Evolutionary conservation across 2,329 filamentous ascomycete genomes (phyloP).

Genomic region (Aureobasidium subglaciale): DNA sequence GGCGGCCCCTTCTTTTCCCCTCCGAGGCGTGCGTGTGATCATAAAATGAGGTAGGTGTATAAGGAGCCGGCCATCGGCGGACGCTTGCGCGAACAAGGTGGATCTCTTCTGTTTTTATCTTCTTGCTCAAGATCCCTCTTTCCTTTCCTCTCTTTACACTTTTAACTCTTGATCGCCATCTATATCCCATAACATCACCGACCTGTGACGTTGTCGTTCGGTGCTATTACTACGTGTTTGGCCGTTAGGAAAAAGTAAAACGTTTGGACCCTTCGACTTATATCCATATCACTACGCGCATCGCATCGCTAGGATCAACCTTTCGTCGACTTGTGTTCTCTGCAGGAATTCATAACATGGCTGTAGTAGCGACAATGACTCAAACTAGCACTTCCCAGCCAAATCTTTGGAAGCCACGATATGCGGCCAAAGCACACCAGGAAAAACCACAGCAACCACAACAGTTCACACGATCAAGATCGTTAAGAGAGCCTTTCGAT

Average conservation of each 20-base stretch:
- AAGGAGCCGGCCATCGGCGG: slow-evolving; percentile 7
- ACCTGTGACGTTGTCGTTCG: slow-evolving; percentile 13
- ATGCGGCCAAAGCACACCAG: slow-evolving; percentile 8
- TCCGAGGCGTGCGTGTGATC: slow-evolving; percentile 3
- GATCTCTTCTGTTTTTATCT: background rate
- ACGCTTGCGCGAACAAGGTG: slow-evolving; percentile 9
- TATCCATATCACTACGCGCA: background rate
- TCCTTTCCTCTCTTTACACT: background rate
- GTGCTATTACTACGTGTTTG: slow-evolving; percentile 9
- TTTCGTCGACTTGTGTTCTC: background rate
- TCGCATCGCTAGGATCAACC: background rate
- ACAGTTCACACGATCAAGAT: slow-evolving; percentile 5
- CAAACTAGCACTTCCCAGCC: slow-evolving; percentile 13
- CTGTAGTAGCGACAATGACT: slow-evolving; percentile 9
- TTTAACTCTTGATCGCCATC: background rate
- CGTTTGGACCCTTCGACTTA: background rate
- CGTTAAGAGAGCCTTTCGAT: slow-evolving; percentile 16
- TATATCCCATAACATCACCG: background rate
- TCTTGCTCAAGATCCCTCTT: background rate
- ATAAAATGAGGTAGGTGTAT: slow-evolving; percentile 7
- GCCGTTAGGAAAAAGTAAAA: slow-evolving; percentile 7
- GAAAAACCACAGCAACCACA: slow-evolving; percentile 10
- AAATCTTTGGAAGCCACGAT: slow-evolving; percentile 8
- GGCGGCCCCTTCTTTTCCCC: background rate
- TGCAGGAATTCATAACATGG: background rate